Evolutionary conservation across 805 yeast species (phyloP), one percentile per base, ranked within the genome.

Genomic region (Candida orba): DNA sequence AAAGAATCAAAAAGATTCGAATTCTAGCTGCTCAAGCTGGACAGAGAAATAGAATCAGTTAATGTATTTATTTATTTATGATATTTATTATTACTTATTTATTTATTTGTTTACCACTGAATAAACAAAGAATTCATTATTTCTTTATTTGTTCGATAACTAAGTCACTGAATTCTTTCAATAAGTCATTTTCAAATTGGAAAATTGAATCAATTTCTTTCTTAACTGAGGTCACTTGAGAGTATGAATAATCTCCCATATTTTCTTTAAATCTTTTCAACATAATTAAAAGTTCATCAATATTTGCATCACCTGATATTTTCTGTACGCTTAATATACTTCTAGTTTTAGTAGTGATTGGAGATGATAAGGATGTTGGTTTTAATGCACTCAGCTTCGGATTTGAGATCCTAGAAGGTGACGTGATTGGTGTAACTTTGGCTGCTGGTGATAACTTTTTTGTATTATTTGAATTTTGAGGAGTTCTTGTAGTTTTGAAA

Each of bases 1-100:
- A 65, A 27, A 68, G 95, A 32, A 76, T 78, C 40, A 67, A 67
- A 34, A 66, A 66, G 14, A 67, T 85, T 49, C 29, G 9, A 12
- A 27, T 27, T 13, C 9, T 27, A 27, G 29, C 29, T 27, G 29
- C 29, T 10, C 29, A 27, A 27, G 13, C 29, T 3, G 13, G 9
- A 3, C 6, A 27, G 13, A 27, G 29, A 27, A 27, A 27, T 9
- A 27, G 29, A 27, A 10, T 10, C 29, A 27, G 29, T 27, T 27
- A 6, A 27, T 27, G 12, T 25, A 25, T 25, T 25, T 8, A 27
- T 27, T 27, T 27, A 27, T 27, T 25, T 27, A 20, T 20, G 5
- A 4, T 20, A 41, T 43, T 43, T 36, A 34, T 46, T 34, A 33
- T 40, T 43, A 29, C 32, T 45, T 44, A 41, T 42, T 38, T 23